Evolutionary conservation across 1,284 basidiomycete genomes (phyloP).

Genomic region (Malassezia globosa): DNA sequence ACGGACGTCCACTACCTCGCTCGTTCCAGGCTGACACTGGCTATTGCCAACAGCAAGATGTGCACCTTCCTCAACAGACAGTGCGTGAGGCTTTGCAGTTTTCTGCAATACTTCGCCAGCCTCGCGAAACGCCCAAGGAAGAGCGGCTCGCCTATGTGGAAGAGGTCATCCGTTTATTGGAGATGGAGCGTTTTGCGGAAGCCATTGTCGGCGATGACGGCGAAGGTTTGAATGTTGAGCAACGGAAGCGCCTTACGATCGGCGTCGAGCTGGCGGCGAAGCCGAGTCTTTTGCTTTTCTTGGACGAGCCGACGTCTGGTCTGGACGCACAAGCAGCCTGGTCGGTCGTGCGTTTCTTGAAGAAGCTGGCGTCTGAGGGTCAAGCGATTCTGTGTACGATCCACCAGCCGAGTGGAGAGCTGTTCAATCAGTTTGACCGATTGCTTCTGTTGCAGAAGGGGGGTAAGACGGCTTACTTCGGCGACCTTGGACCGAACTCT

Average conservation of each 20-base stretch:
- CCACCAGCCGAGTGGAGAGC: slow-evolving; percentile 46
- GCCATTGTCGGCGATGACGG: slow-evolving; percentile 30
- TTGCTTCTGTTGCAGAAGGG: slow-evolving; percentile 34
- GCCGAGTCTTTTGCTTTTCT: slow-evolving; percentile 35
- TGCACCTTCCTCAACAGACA: slow-evolving; percentile 25
- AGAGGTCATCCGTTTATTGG: slow-evolving; percentile 27
- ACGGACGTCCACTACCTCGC: slow-evolving; percentile 22
- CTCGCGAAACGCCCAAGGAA: slow-evolving; percentile 21
- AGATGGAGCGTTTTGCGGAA: slow-evolving; percentile 33
- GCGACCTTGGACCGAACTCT: slow-evolving; percentile 58
- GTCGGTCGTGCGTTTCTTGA: slow-evolving; percentile 43
- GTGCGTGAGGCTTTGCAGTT: slow-evolving; percentile 39
- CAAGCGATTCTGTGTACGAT: slow-evolving; percentile 47
- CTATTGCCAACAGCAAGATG: slow-evolving; percentile 37
- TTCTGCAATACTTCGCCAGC: slow-evolving; percentile 31
- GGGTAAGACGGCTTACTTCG: slow-evolving; percentile 51
- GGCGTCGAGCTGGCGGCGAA: slow-evolving; percentile 38
- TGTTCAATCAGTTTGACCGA: slow-evolving; percentile 34
- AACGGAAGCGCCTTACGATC: slow-evolving; percentile 37
- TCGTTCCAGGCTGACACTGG: slow-evolving; percentile 33
- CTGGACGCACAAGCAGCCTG: slow-evolving; percentile 26
- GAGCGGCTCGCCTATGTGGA: slow-evolving; percentile 35
- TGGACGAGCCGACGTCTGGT: slow-evolving; percentile 42
- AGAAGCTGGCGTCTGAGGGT: slow-evolving; percentile 41
- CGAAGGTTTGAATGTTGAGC: slow-evolving; percentile 31